Evolutionary conservation across 768 basidiomycete genomes (phyloP).

Genomic region (Collybia sordida): DNA sequence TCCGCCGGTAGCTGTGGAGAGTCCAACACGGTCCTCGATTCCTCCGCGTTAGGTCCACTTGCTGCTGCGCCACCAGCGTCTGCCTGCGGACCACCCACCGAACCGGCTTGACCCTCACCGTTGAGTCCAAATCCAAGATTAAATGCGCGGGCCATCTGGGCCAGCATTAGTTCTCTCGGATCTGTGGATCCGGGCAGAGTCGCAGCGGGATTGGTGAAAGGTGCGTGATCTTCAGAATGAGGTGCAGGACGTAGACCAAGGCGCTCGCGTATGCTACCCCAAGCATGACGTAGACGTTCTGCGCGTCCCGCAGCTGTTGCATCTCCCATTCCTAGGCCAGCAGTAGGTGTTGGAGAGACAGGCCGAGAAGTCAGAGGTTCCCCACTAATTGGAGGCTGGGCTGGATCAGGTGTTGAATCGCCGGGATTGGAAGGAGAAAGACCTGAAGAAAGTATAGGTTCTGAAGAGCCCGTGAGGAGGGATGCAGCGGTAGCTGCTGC

Average conservation of each 20-base stretch:
- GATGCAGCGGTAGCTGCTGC: slow-evolving; percentile 93
- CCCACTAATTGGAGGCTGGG: slow-evolving; percentile 1
- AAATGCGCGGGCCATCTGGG: slow-evolving; percentile 81
- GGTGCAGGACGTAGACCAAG: slow-evolving; percentile 47
- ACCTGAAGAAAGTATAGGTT: slow-evolving; percentile 60
- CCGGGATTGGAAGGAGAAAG: slow-evolving; percentile 44
- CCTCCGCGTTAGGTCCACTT: background rate
- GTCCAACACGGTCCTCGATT: slow-evolving; percentile 5
- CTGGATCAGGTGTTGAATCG: slow-evolving; percentile 25
- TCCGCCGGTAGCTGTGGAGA: slow-evolving; percentile 37
- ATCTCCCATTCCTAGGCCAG: slow-evolving; percentile 26
- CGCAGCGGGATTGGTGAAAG: background rate
- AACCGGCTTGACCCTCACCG: slow-evolving; percentile 18
- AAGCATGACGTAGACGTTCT: slow-evolving; percentile 61
- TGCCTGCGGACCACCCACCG: slow-evolving; percentile 5
- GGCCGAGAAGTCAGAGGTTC: slow-evolving; percentile 15
- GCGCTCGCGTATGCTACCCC: slow-evolving; percentile 68
- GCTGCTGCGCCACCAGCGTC: background rate
- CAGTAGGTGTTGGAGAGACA: slow-evolving; percentile 47
- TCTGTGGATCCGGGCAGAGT: slow-evolving; percentile 31
- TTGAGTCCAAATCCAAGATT: slow-evolving; percentile 65
- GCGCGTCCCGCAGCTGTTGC: slow-evolving; percentile 31
- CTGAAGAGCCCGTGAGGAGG: slow-evolving; percentile 69
- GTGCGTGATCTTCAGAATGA: slow-evolving; percentile 4
- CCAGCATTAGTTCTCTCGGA: slow-evolving; percentile 69